Evolutionary conservation across 345 rosid species (phyloP), one percentile per base, ranked within the genome.

Genomic region (Linum usitatissimum): DNA sequence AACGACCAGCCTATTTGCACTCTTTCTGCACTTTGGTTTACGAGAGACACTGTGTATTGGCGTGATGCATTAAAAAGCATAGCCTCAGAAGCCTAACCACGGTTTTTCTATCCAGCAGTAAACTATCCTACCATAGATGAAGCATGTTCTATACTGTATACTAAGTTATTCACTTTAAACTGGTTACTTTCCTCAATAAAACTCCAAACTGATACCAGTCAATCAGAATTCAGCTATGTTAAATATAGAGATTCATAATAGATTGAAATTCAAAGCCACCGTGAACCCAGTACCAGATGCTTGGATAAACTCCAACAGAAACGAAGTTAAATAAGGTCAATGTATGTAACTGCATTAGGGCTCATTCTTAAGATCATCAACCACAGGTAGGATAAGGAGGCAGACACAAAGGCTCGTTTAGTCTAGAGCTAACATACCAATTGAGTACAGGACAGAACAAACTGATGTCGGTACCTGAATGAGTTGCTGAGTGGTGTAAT

Each of bases 401-500:
- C 14, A 10, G 28, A 55, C 6, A 1, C 9, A 55, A 55, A 55
- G 18, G 30, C 6, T 55, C 10, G n/a, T 55, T 55, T n/a, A 20
- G 4, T 55, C 23, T 18, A 28, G 23, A 18, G 59, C 34, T 53
- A 65, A 61, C 18, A 49, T 5, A 51, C 13, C 68, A 64, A 62
- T 8, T 40, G 15, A 38, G 28, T 23, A 23, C 28, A 23, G 28
- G 28, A 23, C 28, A 23, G 20, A 53, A 61, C 36, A 63, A 48
- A 15, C 20, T 9, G 9, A 15, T 18, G 18, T n/a, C 4, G 4
- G 70, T 55, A 90, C 99, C 97, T 93, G 92, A 79, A 93, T 93
- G 72, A 93, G 87, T 71, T 86, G 94, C 58, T 93, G 97, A 4
- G 96, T 93, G 54, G 81, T 77, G 71, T 93, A 90, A 75, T 87